Conservation (phyloP, 148 eudicot genomes). For the Talinum fruticosum region DNA sequence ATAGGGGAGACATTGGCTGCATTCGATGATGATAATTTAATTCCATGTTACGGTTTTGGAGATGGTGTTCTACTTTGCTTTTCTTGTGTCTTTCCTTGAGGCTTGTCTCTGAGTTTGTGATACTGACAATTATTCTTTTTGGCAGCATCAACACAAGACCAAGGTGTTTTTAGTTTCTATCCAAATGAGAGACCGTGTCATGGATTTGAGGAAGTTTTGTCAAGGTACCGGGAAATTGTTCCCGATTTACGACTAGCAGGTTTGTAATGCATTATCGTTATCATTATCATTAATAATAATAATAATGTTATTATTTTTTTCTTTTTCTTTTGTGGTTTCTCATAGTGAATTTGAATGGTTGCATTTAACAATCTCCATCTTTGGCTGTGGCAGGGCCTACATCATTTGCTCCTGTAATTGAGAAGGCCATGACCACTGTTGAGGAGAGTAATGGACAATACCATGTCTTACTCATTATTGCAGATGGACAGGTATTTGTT, state of each 20-base stretch:
- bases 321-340: background rate
- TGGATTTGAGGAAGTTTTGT: conserved; percentile 91
- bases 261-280: too few species aligned
- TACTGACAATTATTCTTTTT: conserved; percentile 17
- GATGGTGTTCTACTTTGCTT: conserved; percentile 55
- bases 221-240: conserved; percentile 69
- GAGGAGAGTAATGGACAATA: conserved; percentile 95
- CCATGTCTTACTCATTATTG: conserved; percentile 86
- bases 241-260: conserved; percentile 88
- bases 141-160: conserved; percentile 90
- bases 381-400: conserved; percentile 65
- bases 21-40: conserved; percentile 93
- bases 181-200: conserved; percentile 71
- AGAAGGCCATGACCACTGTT: conserved; percentile 89
- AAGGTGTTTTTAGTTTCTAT: conserved; percentile 83
- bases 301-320: too few species aligned
- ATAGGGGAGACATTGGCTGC: conserved; percentile 84
- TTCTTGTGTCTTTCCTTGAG: background rate
- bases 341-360: background rate
- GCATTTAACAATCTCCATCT: background rate
- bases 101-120: background rate
- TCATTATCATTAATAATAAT: too few species aligned
- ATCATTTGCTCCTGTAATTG: conserved; percentile 91
- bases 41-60: conserved; percentile 97
- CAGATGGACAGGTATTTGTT: conserved; percentile 93